Conservation (phyloP, 2,329 filamentous ascomycete species). For the Trichophaea hybrida region DNA sequence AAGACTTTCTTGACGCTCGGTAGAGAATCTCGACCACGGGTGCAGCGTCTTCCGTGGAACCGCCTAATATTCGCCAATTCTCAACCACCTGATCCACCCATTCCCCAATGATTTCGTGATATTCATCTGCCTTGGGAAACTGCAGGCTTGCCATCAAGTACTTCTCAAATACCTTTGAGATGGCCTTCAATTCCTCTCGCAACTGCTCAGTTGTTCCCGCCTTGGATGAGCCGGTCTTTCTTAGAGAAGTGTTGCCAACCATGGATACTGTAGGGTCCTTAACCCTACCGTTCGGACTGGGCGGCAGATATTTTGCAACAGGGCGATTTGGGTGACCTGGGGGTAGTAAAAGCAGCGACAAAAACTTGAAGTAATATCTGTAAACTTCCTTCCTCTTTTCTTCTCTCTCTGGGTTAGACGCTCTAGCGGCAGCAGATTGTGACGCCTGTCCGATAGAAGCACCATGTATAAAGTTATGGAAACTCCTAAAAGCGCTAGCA, state of each 20-base stretch:
- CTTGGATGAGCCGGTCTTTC: slow-evolving; percentile 12
- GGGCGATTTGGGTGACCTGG: slow-evolving; percentile 15
- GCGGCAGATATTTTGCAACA: slow-evolving; percentile 4
- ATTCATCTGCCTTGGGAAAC: slow-evolving; percentile 72
- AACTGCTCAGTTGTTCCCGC: slow-evolving; percentile 44
- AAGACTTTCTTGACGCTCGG: slow-evolving; percentile 79
- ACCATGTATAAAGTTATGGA: slow-evolving; percentile 15
- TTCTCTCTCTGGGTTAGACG: not conserved
- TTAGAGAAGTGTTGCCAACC: slow-evolving; percentile 2
- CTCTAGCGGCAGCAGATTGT: slow-evolving; percentile 4
- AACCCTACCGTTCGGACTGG: not conserved
- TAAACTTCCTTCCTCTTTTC: slow-evolving; percentile 21
- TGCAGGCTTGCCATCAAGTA: slow-evolving; percentile 62
- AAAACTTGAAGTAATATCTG: slow-evolving; percentile 20
- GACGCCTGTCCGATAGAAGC: not conserved
- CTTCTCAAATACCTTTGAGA: slow-evolving; percentile 66
- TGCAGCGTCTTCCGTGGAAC: slow-evolving; percentile 39
- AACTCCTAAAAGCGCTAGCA: slow-evolving; percentile 19
- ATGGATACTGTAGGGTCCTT: slow-evolving; percentile 1
- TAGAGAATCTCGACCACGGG: slow-evolving; percentile 76
- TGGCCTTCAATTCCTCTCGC: slow-evolving; percentile 59
- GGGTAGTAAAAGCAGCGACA: slow-evolving; percentile 20
- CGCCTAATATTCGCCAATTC: slow-evolving; percentile 76
- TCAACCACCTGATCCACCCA: slow-evolving; percentile 66
- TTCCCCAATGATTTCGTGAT: slow-evolving; percentile 62